Base-by-base conservation (phyloP, 129 eudicot genomes). In the Tagetes erecta region DNA sequence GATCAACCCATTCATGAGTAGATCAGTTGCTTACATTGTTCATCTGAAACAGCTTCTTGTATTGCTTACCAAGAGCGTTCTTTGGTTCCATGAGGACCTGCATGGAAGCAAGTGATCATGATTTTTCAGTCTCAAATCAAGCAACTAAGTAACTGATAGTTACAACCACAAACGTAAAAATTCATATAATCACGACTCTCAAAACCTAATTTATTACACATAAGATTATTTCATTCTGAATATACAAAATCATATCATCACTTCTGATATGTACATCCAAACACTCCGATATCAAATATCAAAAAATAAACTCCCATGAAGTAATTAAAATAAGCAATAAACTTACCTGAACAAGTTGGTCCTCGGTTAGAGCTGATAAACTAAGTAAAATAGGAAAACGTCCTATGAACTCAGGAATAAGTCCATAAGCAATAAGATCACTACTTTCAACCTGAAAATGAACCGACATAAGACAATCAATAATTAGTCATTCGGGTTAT, bases 361-460 rank as follows among this genome's bases (percentile, higher is more conserved):
- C 90, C 80, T 89, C 95, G 4, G 87, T 85, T 60, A 92, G 72
- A 73, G 98, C 89, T 50, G 88, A 80, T 77, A 92, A 82, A 87
- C 88, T 84, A 77, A 89, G 96, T 78, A 92, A 88, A 77, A 92
- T 89, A 10, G 98, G 96, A 78, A 92, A 89, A 70, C 98, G 95
- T 46, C 98, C 98, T 57, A 89, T 82, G 73, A 89, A 92, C 75
- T 92, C 98, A 4, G 98, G 98, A 69, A 92, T 92, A 56, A 92
- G 90, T 59, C 98, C 96, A 76, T 87, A 92, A 27, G 95, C 92
- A 30, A 89, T 86, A 72, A 92, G 95, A 87, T 92, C 98, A 80
- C 95, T 85, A 80, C 98, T 92, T 84, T 92, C 96, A 76, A 86
- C 95, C 98, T 92, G 92, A 40, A 72, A 76, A 82, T 5, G 1